Conservation (phyloP, 2,329 filamentous ascomycete genomes). For the Ascochyta pisi region DNA sequence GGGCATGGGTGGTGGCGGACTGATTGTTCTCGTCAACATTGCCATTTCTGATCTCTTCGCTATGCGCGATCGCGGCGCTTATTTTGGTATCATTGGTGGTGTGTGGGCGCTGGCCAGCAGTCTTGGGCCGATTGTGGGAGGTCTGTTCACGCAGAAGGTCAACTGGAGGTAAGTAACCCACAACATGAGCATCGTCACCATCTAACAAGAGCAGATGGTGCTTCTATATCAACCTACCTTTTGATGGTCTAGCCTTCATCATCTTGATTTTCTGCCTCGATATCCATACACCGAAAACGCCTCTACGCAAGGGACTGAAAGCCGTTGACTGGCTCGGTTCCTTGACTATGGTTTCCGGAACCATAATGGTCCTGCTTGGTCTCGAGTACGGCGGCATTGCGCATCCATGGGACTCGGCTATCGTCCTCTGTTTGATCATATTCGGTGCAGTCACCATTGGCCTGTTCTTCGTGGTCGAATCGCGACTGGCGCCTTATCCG, state of each 20-base stretch:
- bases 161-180: constrained; percentile 61
- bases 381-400: constrained; percentile 81
- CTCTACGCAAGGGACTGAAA: constrained; percentile 66
- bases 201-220: constrained; percentile 43
- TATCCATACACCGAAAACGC: constrained; percentile 70
- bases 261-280: constrained; percentile 67
- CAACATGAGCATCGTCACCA: too few relatives aligned
- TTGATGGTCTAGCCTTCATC: constrained; percentile 65
- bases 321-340: constrained; percentile 72
- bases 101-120: constrained; percentile 71
- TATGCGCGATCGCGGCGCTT: constrained; percentile 65
- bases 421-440: constrained; percentile 77
- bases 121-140: constrained; percentile 72
- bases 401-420: constrained; percentile 76
- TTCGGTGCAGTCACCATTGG: constrained; percentile 70
- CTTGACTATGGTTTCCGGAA: constrained; percentile 73
- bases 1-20: constrained; percentile 68
- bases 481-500: constrained; percentile 75
- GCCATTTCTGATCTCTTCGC: constrained; percentile 69
- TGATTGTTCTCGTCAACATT: constrained; percentile 70
- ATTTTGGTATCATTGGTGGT: constrained; percentile 69
- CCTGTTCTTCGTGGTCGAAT: constrained; percentile 76
- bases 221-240: constrained; percentile 69
- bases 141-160: constrained; percentile 68
- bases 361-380: constrained; percentile 84